These are phyloP conservation scores for Globomyces pollinis-pini DNA, from an alignment of 192 early-diverging fungal species.

Conservation along the genomic window DNA sequence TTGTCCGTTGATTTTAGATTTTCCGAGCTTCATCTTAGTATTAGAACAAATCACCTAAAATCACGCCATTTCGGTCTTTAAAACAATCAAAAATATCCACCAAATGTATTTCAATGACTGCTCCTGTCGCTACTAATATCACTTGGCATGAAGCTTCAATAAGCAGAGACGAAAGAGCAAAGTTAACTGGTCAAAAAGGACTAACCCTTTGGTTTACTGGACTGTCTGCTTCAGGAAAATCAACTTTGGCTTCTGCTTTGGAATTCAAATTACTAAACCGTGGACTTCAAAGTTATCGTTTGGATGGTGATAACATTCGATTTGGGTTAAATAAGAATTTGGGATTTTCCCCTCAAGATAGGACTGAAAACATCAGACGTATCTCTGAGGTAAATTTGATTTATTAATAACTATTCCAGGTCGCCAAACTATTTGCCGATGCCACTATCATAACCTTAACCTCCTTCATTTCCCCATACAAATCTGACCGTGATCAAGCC, in stretches of 20 bases:
- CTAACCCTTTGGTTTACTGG: constrained; percentile 93
- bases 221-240: constrained; percentile 90
- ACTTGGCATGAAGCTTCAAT: constrained; percentile 81
- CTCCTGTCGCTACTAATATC: constrained; percentile 63
- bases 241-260: constrained; percentile 81
- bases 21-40: no score
- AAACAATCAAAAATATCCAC: no score
- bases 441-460: constrained; percentile 73
- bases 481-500: constrained; percentile 69
- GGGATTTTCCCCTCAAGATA: constrained; percentile 82
- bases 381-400: constrained; percentile 71
- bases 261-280: constrained; percentile 79
- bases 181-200: constrained; percentile 67
- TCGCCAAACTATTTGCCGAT: constrained; percentile 88
- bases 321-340: constrained; percentile 95
- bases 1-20: no score
- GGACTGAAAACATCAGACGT: constrained; percentile 91
- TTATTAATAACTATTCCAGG: no score
- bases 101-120: not conserved
- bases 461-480: constrained; percentile 87
- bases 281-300: constrained; percentile 71
- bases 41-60: no score
- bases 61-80: no score
- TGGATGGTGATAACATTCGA: constrained; percentile 96
- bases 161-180: constrained; percentile 63